Base-by-base conservation (phyloP, 352 stramenopile species). In the Pythium aphanidermatum region DNA sequence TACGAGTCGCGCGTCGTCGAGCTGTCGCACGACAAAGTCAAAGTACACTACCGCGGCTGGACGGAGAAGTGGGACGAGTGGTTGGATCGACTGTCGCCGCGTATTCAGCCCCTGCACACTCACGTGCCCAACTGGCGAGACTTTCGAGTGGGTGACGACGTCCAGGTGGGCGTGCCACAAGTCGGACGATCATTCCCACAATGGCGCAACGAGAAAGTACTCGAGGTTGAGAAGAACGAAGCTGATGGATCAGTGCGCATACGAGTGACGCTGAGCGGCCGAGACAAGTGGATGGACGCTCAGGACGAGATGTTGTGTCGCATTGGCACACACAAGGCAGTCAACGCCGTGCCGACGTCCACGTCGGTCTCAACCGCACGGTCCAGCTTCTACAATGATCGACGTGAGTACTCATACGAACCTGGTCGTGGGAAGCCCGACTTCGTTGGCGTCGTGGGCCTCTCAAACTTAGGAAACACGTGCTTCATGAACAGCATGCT, bases 11-110 rank as follows among this genome's bases (percentile, higher is more conserved):
- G 71, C 5, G 54, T 91, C 14, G 51, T 89, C 2, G 50, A 63
- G 2, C 31, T 59, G 17, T 24, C 30, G 16, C 24, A 40, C 0
- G 27, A 24, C 17, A 1, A 59, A 23, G 66, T 98, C 25, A 69
- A 93, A 25, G 83, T 98, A 25, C 94, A 98, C 60, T 98, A 98
- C 59, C 96, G 97, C 45, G 95, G 95, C 6, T 98, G 95, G 95
- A 96, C 96, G 3, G 51, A 79, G 10, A 91, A 96, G 49, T 99
- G 96, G 96, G 95, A 99, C 64, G 94, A 98, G 63, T 98, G 93
- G 92, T 66, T 99, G 20, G 55, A 72, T 5, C 83, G 74, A 24
- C 71, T 89, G 48, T 98, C 94, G 10, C 50, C 76, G 12, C 75
- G 94, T 7, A 62, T 99, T 24, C 75, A 83, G 21, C 89, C 86